phyloP scores from a whole-genome alignment of 2,329 filamentous ascomycete species.

The Triangularia verruculosa region DNA sequence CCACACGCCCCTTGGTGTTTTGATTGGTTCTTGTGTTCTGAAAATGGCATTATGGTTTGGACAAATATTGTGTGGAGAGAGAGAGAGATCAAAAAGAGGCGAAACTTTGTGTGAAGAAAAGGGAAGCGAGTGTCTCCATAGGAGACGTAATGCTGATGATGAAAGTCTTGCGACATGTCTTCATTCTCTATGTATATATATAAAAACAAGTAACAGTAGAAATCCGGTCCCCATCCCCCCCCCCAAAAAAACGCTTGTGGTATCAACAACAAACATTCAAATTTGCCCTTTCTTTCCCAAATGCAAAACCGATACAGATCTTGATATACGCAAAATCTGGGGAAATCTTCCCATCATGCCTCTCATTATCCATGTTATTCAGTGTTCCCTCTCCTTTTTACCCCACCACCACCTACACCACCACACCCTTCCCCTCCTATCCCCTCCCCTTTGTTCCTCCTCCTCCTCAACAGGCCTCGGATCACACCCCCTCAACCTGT shows the following conservation, averaged over 20 bases:
- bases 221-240: no score
- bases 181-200: no score
- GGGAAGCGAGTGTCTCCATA: no score
- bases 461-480: not conserved
- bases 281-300: no score
- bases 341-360: no score
- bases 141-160: no score
- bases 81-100: not conserved
- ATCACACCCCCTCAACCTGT: conserved; percentile 42
- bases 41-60: not conserved
- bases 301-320: no score
- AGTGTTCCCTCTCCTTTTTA: not conserved
- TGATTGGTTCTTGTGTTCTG: not conserved
- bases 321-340: no score
- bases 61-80: not conserved
- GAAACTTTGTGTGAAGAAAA: no score
- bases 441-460: not conserved
- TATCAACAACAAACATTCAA: no score
- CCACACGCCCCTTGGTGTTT: conserved; percentile 5
- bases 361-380: no score
- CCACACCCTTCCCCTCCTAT: not conserved
- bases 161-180: not conserved
- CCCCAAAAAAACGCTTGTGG: no score
- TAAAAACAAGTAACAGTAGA: not conserved
- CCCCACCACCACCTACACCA: not conserved